phyloP scores from a whole-genome alignment of 1,139 yeast species.

The Zygotorulaspora mrakii region DNA sequence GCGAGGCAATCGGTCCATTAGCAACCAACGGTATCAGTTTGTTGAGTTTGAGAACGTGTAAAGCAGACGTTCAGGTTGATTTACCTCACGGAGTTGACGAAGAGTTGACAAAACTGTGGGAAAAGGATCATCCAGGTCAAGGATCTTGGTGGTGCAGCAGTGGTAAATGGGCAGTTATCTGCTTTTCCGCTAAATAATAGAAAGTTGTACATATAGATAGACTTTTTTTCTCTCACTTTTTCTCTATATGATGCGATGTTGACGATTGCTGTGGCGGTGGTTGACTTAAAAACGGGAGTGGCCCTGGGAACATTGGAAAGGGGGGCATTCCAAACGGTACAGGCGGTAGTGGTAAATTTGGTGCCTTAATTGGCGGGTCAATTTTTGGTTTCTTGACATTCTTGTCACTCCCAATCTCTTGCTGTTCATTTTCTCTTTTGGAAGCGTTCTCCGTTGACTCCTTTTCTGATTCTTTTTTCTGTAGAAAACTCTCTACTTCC shows the following conservation, averaged over 20 bases:
- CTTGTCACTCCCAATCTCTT: neutral
- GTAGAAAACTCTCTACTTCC: conserved; percentile 51
- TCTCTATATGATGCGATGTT: conserved; percentile 2
- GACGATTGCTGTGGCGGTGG: conserved; percentile 5
- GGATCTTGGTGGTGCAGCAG: conserved; percentile 81
- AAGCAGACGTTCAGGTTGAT: conserved; percentile 96
- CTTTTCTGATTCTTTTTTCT: conserved; percentile 39
- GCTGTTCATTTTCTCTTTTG: conserved; percentile 5
- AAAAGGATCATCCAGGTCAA: conserved; percentile 50
- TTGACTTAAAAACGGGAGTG: conserved; percentile 28
- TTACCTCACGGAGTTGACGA: conserved; percentile 69
- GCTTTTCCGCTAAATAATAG: conserved; percentile 40
- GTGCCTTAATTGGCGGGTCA: conserved; percentile 14
- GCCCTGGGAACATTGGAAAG: conserved; percentile 27
- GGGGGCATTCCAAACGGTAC: conserved; percentile 28
- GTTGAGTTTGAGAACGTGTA: conserved; percentile 82
- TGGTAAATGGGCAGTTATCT: conserved; percentile 91
- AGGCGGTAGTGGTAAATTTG: conserved; percentile 21
- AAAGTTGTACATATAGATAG: too few species aligned
- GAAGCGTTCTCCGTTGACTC: conserved; percentile 5
- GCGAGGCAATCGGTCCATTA: conserved; percentile 64
- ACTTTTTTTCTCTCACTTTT: too few species aligned
- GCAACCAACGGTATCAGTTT: conserved; percentile 57
- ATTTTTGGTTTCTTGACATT: conserved; percentile 5
- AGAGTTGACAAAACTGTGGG: conserved; percentile 58